phyloP scores from a whole-genome alignment of 345 rosid genomes.

The Trapa bicornis region DNA sequence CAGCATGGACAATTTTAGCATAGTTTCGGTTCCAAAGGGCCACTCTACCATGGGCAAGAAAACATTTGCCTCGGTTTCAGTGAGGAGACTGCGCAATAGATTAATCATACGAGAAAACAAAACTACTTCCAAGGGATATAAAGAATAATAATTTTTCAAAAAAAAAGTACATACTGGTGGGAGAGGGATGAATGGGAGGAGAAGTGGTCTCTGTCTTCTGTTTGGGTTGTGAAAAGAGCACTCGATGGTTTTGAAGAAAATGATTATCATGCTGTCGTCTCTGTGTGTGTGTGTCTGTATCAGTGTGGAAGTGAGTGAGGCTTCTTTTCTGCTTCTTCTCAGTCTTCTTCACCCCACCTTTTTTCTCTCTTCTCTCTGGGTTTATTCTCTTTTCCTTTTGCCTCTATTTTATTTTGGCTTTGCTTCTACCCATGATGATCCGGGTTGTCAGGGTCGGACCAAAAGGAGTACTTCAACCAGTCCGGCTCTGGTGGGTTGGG shows the following conservation, averaged over 20 bases:
- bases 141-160: not conserved
- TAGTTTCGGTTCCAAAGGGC: slow-evolving; percentile 34
- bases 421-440: slow-evolving; percentile 87
- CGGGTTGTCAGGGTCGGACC: slow-evolving; percentile 95
- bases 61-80: slow-evolving; percentile 6
- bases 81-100: not conserved
- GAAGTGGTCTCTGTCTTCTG: not conserved
- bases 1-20: slow-evolving; percentile 40
- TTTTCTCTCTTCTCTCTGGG: not conserved
- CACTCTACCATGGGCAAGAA: not conserved
- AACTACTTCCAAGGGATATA: not conserved
- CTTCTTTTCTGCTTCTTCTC: not conserved
- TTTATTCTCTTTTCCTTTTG: not conserved
- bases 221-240: slow-evolving; percentile 2
- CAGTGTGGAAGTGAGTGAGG: not conserved
- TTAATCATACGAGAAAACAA: not conserved
- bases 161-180: slow-evolving; percentile 4
- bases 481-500: slow-evolving; percentile 88
- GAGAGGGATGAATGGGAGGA: not conserved
- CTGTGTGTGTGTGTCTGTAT: not conserved
- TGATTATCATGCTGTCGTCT: not conserved
- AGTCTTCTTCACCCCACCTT: not conserved
- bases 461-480: slow-evolving; percentile 96
- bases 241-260: not conserved
- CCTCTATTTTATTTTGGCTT: slow-evolving; percentile 3